A percentile compares a stretch with the other conserved stretches of the same genome.
Conservation (phyloP, 1,139 yeast species). For the Yamadazyma taylorii region DNA sequence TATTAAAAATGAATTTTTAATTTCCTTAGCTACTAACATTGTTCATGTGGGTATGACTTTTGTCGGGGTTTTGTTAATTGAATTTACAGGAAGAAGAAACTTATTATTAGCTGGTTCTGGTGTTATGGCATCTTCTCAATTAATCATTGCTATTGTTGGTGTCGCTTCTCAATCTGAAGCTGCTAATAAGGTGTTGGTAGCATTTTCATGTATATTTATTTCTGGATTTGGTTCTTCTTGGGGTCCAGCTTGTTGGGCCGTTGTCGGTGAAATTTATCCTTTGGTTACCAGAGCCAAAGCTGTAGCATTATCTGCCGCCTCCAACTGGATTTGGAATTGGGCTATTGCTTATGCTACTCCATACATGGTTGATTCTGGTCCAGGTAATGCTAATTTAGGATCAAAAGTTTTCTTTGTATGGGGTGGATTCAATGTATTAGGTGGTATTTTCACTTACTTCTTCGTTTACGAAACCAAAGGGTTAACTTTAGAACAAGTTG, state of each 20-base stretch:
- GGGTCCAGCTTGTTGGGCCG: slow-evolving; percentile 81
- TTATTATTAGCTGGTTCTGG: slow-evolving; percentile 51
- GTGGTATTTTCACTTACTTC: slow-evolving; percentile 47
- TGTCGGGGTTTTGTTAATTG: slow-evolving; percentile 37
- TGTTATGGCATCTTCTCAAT: slow-evolving; percentile 63
- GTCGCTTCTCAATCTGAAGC: slow-evolving; percentile 33
- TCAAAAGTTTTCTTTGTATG: slow-evolving; percentile 71
- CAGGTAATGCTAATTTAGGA: slow-evolving; percentile 63
- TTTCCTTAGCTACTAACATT: slow-evolving; percentile 33
- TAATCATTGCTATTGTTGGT: slow-evolving; percentile 69
- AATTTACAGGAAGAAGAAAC: slow-evolving; percentile 35
- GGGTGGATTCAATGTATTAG: slow-evolving; percentile 45
- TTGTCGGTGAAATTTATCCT: slow-evolving; percentile 76
- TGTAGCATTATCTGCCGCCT: slow-evolving; percentile 69
- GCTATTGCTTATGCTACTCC: slow-evolving; percentile 70
- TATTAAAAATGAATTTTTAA: slow-evolving; percentile 36
- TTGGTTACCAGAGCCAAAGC: slow-evolving; percentile 76
- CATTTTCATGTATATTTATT: slow-evolving; percentile 71
- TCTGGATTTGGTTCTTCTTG: slow-evolving; percentile 81
- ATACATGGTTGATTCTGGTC: slow-evolving; percentile 58
- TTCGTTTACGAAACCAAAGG: slow-evolving; percentile 28
- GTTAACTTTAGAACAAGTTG: slow-evolving; percentile 33
- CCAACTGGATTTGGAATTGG: slow-evolving; percentile 80
- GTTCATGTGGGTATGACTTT: slow-evolving; percentile 36
- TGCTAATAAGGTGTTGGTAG: slow-evolving; percentile 57